Evolutionary conservation across 352 stramenopile species (phyloP).

Genomic region (Peronospora belbahrii): DNA sequence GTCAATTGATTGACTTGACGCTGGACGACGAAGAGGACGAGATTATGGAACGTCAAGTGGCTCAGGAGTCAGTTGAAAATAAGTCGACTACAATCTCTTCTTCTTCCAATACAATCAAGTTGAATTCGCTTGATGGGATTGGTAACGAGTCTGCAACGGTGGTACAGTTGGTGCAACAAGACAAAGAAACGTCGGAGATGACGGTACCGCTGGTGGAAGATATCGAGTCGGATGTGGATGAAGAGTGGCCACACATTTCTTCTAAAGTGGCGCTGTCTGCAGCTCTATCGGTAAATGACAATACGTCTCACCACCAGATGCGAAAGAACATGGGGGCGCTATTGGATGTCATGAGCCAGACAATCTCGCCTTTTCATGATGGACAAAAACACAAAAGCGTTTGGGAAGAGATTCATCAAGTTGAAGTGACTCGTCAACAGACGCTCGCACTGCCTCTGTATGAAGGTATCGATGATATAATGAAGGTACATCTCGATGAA

Average conservation of each 20-base stretch:
- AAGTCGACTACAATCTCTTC: neutral
- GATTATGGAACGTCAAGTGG: constrained; percentile 8
- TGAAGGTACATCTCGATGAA: constrained; percentile 38
- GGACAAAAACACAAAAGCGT: neutral
- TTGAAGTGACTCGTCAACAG: constrained; percentile 2
- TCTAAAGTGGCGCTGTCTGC: neutral
- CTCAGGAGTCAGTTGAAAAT: neutral
- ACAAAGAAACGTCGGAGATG: neutral
- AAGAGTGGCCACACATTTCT: constrained; percentile 37
- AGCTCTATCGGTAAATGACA: neutral
- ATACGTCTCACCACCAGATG: constrained; percentile 3
- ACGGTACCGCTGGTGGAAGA: constrained; percentile 10
- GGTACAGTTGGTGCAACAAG: no score
- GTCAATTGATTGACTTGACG: constrained; percentile 46
- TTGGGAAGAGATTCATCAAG: neutral
- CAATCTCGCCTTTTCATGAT: neutral
- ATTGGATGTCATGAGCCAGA: constrained; percentile 10
- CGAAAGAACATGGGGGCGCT: constrained; percentile 4
- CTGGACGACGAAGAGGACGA: constrained; percentile 49
- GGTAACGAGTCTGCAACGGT: neutral
- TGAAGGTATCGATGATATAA: constrained; percentile 14
- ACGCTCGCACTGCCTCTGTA: neutral
- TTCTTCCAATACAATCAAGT: constrained; percentile 2
- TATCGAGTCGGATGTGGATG: constrained; percentile 55
- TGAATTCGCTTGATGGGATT: neutral